Percentiles rank a stretch among this genome's conserved stretches.
phyloP scores from a whole-genome alignment of 2,329 filamentous ascomycete genomes.

The Lachnellula hyalina region DNA sequence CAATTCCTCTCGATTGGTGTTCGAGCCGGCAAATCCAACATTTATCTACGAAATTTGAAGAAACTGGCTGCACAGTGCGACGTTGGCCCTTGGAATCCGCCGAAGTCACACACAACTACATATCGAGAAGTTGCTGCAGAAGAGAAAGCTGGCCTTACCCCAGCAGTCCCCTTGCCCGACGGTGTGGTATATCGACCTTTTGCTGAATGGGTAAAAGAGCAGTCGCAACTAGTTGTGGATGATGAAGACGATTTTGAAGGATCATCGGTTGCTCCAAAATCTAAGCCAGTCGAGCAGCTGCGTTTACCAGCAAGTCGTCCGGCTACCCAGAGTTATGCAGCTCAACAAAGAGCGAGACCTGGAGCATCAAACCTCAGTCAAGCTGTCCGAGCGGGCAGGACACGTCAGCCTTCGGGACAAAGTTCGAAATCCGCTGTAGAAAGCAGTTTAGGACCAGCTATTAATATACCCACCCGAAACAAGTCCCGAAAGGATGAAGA shows the following conservation, averaged over 20 bases:
- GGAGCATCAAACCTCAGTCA: constrained; percentile 33
- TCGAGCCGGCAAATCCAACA: constrained; percentile 37
- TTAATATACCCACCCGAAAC: constrained; percentile 3
- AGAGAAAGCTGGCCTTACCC: constrained; percentile 60
- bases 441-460: background rate
- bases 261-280: constrained; percentile 12
- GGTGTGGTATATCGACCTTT: constrained; percentile 61
- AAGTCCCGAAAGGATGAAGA: constrained; percentile 14
- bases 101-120: constrained; percentile 41
- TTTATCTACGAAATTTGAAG: constrained; percentile 44
- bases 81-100: constrained; percentile 50
- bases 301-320: constrained; percentile 37
- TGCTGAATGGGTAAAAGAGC: constrained; percentile 54
- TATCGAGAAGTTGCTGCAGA: constrained; percentile 65
- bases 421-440: background rate
- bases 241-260: constrained; percentile 8
- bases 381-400: constrained; percentile 14
- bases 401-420: constrained; percentile 12
- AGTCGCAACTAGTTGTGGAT: constrained; percentile 24
- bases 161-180: constrained; percentile 55
- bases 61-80: constrained; percentile 54
- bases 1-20: constrained; percentile 47
- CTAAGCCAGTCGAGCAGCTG: constrained; percentile 7
- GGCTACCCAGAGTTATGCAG: constrained; percentile 60
- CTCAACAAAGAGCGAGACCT: constrained; percentile 57